A percentile compares a stretch with the other conserved stretches of the same genome.
Conservation (phyloP, 1,284 basidiomycete species). For the Phaffia rhodozyma region DNA sequence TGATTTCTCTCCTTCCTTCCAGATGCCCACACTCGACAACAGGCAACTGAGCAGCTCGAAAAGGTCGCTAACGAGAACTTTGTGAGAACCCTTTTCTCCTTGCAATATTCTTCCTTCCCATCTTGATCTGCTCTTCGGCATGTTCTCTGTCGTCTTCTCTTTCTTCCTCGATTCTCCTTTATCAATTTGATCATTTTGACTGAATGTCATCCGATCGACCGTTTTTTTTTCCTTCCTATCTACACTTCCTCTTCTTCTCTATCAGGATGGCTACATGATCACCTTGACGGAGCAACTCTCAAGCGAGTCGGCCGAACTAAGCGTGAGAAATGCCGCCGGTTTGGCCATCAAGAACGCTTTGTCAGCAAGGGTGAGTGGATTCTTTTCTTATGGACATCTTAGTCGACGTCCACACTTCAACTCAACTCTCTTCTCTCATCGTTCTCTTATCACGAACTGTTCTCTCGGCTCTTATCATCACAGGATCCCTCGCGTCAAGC, state of each 20-base stretch:
- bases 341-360: conserved; percentile 95
- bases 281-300: conserved; percentile 72
- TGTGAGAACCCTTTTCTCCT: conserved; percentile 39
- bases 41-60: conserved; percentile 78
- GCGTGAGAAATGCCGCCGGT: conserved; percentile 86
- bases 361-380: conserved; percentile 61
- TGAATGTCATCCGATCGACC: conserved; percentile 14
- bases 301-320: conserved; percentile 55
- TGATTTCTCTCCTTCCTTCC: conserved; percentile 19
- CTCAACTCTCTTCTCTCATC: neutral
- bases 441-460: neutral
- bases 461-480: conserved; percentile 4
- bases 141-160: neutral
- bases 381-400: neutral
- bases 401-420: neutral
- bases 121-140: neutral
- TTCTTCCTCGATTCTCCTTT: neutral
- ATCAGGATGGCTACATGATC: conserved; percentile 72
- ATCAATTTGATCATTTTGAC: conserved; percentile 21
- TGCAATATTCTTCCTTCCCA: neutral
- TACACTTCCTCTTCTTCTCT: neutral
- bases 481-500: conserved; percentile 68
- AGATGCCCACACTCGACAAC: conserved; percentile 76
- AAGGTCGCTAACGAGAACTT: conserved; percentile 72
- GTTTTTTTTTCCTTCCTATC: conserved; percentile 9